phyloP scores from a whole-genome alignment of 1,284 basidiomycete genomes.

The Ustilago crameri region DNA sequence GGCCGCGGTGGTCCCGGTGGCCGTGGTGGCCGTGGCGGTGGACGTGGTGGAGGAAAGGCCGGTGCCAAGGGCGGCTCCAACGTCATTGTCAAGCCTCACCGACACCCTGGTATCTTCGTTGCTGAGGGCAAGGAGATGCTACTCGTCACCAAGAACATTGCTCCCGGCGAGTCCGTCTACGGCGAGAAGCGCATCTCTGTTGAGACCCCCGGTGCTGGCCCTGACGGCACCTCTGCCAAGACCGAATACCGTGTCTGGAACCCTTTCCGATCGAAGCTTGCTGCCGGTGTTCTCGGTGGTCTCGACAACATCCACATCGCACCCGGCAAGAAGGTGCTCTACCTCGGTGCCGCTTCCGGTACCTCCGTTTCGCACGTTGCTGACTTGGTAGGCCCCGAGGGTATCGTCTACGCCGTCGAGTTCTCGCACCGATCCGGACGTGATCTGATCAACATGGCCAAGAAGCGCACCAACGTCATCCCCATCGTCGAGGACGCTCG shows the following conservation, averaged over 20 bases:
- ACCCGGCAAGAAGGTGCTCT: constrained; percentile 95
- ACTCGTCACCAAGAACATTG: constrained; percentile 96
- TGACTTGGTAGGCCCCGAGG: constrained; percentile 96
- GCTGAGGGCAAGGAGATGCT: constrained; percentile 84
- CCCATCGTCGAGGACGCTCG: constrained; percentile 98
- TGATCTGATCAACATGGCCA: constrained; percentile 99
- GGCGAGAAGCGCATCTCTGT: constrained; percentile 82
- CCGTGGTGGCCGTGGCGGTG: constrained; percentile 58
- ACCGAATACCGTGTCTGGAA: constrained; percentile 99
- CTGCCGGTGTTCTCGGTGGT: constrained; percentile 95
- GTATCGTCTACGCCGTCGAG: constrained; percentile 97
- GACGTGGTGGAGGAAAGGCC: constrained; percentile 56
- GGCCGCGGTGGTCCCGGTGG: constrained; percentile 61
- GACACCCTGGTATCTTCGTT: constrained; percentile 83
- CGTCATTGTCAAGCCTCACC: constrained; percentile 89
- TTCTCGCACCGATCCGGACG: constrained; percentile 96
- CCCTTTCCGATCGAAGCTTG: constrained; percentile 96
- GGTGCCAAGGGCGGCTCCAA: constrained; percentile 76
- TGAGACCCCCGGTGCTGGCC: constrained; percentile 73
- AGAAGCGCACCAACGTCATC: constrained; percentile 99
- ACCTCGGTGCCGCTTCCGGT: constrained; percentile 94
- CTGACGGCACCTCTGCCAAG: constrained; percentile 79
- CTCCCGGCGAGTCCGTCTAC: constrained; percentile 96
- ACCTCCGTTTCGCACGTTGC: constrained; percentile 98
- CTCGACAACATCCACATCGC: constrained; percentile 92